These are phyloP conservation scores for Gracilaria gracilis DNA, from an alignment of 23 red algal genomes.

Conservation along the genomic window DNA sequence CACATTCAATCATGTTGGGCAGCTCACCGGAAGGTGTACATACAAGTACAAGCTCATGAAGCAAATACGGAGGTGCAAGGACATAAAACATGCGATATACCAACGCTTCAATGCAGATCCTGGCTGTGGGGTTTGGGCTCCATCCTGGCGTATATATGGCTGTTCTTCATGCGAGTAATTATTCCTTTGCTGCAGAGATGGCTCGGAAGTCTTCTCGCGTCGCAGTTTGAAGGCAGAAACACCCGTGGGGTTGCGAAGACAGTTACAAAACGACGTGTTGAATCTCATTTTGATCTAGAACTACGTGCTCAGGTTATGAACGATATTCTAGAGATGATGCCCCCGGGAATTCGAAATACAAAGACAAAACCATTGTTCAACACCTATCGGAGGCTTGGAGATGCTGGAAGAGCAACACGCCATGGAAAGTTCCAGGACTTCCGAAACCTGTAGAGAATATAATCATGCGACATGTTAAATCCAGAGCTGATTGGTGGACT, in stretches of 20 bases:
- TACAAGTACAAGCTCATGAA: conserved; percentile 99
- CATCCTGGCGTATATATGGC: conserved; percentile 94
- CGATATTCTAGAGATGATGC: conserved; percentile 96
- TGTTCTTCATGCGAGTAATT: conserved; percentile 95
- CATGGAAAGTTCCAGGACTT: conserved; percentile 91
- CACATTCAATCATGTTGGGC: conserved; percentile 89
- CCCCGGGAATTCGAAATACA: conserved; percentile 72
- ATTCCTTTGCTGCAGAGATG: conserved; percentile 94
- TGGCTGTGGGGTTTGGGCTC: conserved; percentile 92
- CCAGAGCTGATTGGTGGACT: conserved; percentile 96
- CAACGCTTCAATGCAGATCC: conserved; percentile 90
- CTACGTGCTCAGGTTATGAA: conserved; percentile 87
- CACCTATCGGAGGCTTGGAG: conserved; percentile 96
- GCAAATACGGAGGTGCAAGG: conserved; percentile 95
- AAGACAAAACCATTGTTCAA: conserved; percentile 81
- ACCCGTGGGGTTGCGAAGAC: conserved; percentile 89
- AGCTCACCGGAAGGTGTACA: conserved; percentile 96
- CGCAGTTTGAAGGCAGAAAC: conserved; percentile 87
- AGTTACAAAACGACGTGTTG: conserved; percentile 94
- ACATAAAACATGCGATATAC: conserved; percentile 97
- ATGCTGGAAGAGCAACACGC: conserved; percentile 95
- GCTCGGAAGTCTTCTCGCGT: conserved; percentile 95
- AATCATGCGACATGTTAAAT: conserved; percentile 91
- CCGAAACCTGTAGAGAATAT: conserved; percentile 87
- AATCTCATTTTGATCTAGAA: conserved; percentile 96